phyloP scores from a whole-genome alignment of 768 basidiomycete species.

The Lactifluus volemus region DNA sequence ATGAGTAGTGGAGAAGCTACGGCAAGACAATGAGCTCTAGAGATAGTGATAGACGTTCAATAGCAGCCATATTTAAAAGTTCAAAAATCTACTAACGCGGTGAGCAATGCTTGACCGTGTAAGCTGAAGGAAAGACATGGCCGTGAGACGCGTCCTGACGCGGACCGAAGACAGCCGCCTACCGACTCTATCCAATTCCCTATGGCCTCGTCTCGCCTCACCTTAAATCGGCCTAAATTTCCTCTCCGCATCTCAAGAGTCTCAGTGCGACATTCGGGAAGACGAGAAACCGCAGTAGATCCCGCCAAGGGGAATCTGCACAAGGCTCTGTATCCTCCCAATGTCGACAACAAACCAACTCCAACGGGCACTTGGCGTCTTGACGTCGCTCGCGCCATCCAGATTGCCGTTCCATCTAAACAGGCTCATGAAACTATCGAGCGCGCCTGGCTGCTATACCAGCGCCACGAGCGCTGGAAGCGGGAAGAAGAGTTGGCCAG shows the following conservation, averaged over 20 bases:
- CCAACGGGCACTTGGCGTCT: constrained; percentile 82
- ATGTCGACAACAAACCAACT: constrained; percentile 57
- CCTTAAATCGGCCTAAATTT: constrained; percentile 27
- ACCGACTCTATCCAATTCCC: not conserved
- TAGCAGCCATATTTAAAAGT: not conserved
- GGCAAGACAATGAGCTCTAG: constrained; percentile 19
- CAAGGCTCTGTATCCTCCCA: constrained; percentile 71
- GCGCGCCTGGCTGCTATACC: constrained; percentile 80
- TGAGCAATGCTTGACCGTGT: not conserved
- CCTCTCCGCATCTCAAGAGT: constrained; percentile 29
- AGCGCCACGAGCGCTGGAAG: constrained; percentile 61
- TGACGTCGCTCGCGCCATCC: constrained; percentile 66
- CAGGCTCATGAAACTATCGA: constrained; percentile 92
- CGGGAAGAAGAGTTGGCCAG: constrained; percentile 59
- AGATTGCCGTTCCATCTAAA: constrained; percentile 75
- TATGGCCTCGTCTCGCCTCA: constrained; percentile 37
- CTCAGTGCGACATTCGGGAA: constrained; percentile 32
- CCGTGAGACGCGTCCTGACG: not conserved
- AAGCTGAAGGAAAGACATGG: constrained; percentile 10
- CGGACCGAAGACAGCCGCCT: not conserved
- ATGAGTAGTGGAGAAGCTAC: constrained; percentile 47
- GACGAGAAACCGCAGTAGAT: constrained; percentile 39
- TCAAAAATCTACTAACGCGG: not conserved
- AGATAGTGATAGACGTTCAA: not conserved
- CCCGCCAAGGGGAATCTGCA: constrained; percentile 67